Evolutionary conservation across 768 basidiomycete genomes (phyloP), one percentile per base, ranked within the genome.

Genomic region (Holtermannia corniformis): DNA sequence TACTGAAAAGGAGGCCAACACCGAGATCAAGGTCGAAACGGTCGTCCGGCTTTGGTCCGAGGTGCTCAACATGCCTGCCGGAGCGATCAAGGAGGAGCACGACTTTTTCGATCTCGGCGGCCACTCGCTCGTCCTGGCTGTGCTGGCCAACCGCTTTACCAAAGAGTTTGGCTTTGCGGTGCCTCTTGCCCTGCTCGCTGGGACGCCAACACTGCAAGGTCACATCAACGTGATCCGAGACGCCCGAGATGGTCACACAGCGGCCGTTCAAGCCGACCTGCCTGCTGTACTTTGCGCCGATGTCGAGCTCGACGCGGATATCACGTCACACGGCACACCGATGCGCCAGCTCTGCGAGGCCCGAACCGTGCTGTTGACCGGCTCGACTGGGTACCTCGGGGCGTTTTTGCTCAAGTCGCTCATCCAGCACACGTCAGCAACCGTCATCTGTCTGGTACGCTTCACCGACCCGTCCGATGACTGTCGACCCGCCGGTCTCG

Each of bases 61-160:
- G 14, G 46, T 48, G n/a, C 44, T 56, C 43, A 46, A 48, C 45
- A 56, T 56, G 44, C 50, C 55, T 21, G 11, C n/a, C 10, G 40
- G 41, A 2, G 50, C 50, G 5, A 56, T 56, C 45, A 47, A 51
- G 32, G 44, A 46, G n/a, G 45, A 47, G 16, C 44, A 52, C 32
- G 46, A 40, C n/a, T 56, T 56, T 44, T 56, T 56, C 50, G 55
- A 56, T 41, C 28, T 56, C 19, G 55, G 55, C 24, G 55, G 55
- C 21, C 55, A 56, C 44, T 51, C 50, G 12, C 50, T 56, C 16
- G 24, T 48, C 14, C 55, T 56, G 26, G 55, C 55, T 4, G 41
- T 51, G 10, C 44, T 56, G 24, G 55, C 55, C 26, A 47, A 41
- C 23, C 27, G 50, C 14, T 52, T 47, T 37, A 26, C 50, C 4